These are phyloP conservation scores for Penicillium nucicola DNA, from an alignment of 495 filamentous ascomycete species.

Conservation along the genomic window DNA sequence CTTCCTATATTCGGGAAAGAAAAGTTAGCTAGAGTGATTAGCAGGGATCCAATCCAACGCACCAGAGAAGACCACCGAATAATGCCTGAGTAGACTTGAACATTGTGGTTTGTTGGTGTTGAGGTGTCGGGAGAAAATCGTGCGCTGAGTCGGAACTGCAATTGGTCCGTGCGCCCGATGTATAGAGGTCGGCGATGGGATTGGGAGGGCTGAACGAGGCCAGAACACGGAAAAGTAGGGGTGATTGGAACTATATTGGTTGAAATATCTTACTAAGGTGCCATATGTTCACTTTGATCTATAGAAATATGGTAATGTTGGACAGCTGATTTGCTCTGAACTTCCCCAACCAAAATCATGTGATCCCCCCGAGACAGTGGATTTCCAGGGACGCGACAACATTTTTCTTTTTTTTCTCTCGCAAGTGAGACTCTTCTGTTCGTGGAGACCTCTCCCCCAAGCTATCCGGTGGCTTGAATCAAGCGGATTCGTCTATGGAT, in stretches of 20 bases:
- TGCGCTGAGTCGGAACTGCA: conserved; percentile 25
- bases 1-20: conserved; percentile 63
- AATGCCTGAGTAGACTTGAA: conserved; percentile 77
- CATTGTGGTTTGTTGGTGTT: conserved; percentile 25
- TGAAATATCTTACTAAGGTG: too few relatives aligned
- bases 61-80: conserved; percentile 83
- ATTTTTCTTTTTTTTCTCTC: not conserved
- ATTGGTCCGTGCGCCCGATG: conserved; percentile 24
- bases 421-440: not conserved
- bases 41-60: conserved; percentile 11
- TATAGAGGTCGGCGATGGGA: conserved; percentile 2
- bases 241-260: too few relatives aligned
- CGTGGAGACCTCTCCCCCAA: not conserved
- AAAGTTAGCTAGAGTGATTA: conserved; percentile 6
- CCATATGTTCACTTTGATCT: too few relatives aligned
- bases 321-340: not conserved
- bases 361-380: conserved; percentile 19
- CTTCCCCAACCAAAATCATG: conserved; percentile 22
- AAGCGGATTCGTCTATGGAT: conserved; percentile 24
- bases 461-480: conserved; percentile 1
- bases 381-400: conserved; percentile 5
- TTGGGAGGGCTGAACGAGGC: not conserved
- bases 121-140: conserved; percentile 24
- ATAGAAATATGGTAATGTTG: not conserved
- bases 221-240: not conserved